A percentile compares a stretch with the other conserved stretches of the same genome.
Evolutionary conservation across 177 flowering plant genomes (phyloP).

Genomic region (Tripterygium wilfordii): DNA sequence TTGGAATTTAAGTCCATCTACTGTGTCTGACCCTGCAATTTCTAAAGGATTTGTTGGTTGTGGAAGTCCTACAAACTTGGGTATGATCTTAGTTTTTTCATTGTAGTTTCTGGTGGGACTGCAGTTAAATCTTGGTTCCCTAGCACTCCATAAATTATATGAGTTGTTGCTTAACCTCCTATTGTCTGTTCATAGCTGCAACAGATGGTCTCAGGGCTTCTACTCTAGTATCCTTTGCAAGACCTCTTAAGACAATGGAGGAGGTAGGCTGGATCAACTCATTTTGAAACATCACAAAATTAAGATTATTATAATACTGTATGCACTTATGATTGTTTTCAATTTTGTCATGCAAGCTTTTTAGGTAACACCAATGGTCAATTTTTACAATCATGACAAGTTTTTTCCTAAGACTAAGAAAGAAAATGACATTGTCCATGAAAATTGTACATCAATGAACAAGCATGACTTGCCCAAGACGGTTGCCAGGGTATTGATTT

Average conservation of each 20-base stretch:
- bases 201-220: slow-evolving; percentile 1
- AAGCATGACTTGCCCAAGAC: slow-evolving; percentile 21
- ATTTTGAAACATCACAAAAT: neutral
- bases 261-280: slow-evolving; percentile 7
- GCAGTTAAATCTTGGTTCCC: neutral
- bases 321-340: too few species aligned
- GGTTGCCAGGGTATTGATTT: slow-evolving; percentile 14
- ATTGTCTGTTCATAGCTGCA: slow-evolving; percentile 4
- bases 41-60: neutral
- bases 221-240: neutral
- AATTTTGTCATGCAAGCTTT: too few species aligned
- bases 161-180: too few species aligned
- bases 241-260: neutral
- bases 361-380: slow-evolving; percentile 3
- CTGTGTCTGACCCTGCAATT: slow-evolving; percentile 5
- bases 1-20: slow-evolving; percentile 5
- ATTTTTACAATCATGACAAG: too few species aligned
- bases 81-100: slow-evolving; percentile 3
- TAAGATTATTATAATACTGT: too few species aligned
- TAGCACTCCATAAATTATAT: too few species aligned
- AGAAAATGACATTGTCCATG: too few species aligned
- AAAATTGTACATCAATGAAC: too few species aligned
- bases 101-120: neutral
- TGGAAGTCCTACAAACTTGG: slow-evolving; percentile 3
- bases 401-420: too few species aligned